Percentiles rank a stretch among this genome's conserved stretches.
Conservation (phyloP, 1,139 yeast species). For the Suzukiozyma palmioleophila region DNA sequence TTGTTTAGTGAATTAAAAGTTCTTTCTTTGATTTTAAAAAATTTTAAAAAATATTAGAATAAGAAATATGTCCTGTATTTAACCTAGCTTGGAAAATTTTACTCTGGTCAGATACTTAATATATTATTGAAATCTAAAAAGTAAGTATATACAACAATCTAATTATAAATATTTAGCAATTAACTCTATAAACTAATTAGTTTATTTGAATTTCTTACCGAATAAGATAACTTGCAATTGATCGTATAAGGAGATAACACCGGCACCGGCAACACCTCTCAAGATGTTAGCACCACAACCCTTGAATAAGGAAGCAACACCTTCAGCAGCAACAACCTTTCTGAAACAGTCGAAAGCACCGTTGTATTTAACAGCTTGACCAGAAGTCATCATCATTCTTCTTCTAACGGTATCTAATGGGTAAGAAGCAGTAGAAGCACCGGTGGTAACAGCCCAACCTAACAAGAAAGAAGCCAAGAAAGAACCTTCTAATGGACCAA, state of each 20-base stretch:
- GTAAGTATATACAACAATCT: conserved; percentile 16
- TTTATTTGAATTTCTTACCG: conserved; percentile 44
- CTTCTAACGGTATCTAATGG: conserved; percentile 54
- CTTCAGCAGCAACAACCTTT: conserved; percentile 50
- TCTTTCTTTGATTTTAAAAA: too few species aligned
- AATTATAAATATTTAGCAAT: conserved; percentile 10
- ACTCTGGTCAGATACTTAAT: conserved; percentile 1
- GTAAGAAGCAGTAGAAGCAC: conserved; percentile 53
- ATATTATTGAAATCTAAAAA: conserved; percentile 1
- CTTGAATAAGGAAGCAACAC: conserved; percentile 48
- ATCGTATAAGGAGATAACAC: conserved; percentile 52
- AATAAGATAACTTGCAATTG: conserved; percentile 48
- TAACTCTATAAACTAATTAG: conserved; percentile 13
- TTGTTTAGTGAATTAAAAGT: not conserved
- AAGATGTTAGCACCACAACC: conserved; percentile 56
- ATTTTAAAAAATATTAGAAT: too few species aligned
- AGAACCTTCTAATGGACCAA: conserved; percentile 54
- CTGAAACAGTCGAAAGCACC: conserved; percentile 50
- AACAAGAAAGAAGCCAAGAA: conserved; percentile 52
- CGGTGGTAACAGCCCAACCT: conserved; percentile 54
- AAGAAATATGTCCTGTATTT: too few species aligned
- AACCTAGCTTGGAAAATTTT: too few species aligned
- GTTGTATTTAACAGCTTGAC: conserved; percentile 50
- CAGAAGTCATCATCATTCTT: conserved; percentile 57
- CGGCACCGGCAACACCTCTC: conserved; percentile 58